These are phyloP conservation scores for Dendryphion nanum DNA, from an alignment of 2,329 filamentous ascomycete species.

Conservation along the genomic window DNA sequence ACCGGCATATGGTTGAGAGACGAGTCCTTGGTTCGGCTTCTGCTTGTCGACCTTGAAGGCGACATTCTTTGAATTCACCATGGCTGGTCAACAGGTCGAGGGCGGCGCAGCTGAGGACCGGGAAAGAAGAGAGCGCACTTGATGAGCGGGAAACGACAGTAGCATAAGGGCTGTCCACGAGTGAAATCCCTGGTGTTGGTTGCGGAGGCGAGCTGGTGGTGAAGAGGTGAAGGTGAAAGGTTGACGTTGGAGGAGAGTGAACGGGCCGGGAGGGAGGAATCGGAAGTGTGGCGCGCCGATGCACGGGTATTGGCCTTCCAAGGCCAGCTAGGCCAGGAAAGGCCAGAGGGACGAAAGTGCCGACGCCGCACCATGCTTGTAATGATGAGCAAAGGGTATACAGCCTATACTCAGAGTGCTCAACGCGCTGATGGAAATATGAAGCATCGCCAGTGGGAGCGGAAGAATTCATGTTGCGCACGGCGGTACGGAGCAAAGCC, in stretches of 20 bases:
- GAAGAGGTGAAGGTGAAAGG: slow-evolving; percentile 2
- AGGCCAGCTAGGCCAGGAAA: too few species aligned
- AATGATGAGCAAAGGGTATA: too few species aligned
- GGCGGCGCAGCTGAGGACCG: slow-evolving; percentile 15
- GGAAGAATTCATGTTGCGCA: too few species aligned
- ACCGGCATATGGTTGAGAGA: slow-evolving; percentile 29
- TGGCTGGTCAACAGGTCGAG: slow-evolving; percentile 34
- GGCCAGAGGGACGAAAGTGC: too few species aligned
- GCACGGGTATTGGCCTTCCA: slow-evolving; percentile 8
- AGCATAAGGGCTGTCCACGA: slow-evolving; percentile 5
- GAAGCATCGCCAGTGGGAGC: too few species aligned
- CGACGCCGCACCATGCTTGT: too few species aligned
- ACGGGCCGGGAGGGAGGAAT: slow-evolving; percentile 16
- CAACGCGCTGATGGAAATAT: too few species aligned
- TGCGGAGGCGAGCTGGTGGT: slow-evolving; percentile 6
- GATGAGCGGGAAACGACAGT: slow-evolving; percentile 4
- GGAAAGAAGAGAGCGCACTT: slow-evolving; percentile 10
- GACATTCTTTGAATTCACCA: slow-evolving; percentile 39
- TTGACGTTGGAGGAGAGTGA: slow-evolving; percentile 14
- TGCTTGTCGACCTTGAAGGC: slow-evolving; percentile 40
- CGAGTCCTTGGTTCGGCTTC: slow-evolving; percentile 24
- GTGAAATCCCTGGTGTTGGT: neutral
- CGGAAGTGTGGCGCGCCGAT: slow-evolving; percentile 12
- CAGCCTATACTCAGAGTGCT: too few species aligned
- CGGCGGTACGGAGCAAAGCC: too few species aligned